Conservation (phyloP, 2,329 filamentous ascomycete genomes). For the Neopestalotiopsis sp. region DNA sequence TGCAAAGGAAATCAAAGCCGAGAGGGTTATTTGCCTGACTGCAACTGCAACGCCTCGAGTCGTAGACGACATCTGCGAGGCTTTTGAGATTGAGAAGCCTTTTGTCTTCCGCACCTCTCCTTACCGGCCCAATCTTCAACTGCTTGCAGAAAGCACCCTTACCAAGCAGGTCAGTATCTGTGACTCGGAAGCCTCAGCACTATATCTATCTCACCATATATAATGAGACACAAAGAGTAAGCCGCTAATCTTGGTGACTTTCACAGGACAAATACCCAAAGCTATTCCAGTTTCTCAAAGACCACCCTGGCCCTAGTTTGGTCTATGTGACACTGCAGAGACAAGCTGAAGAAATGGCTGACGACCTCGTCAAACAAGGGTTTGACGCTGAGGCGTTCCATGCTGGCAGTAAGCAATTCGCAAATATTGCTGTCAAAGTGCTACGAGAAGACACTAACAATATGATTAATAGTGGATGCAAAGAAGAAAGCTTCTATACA, state of each 20-base stretch:
- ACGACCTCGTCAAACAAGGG: constrained; percentile 38
- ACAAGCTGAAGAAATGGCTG: constrained; percentile 52
- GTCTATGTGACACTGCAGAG: constrained; percentile 66
- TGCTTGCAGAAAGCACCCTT: constrained; percentile 52
- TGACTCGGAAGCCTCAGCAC: not conserved
- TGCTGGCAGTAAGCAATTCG: constrained; percentile 42
- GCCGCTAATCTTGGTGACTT: not conserved
- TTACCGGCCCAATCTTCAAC: constrained; percentile 62
- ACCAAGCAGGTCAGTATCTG: constrained; percentile 32
- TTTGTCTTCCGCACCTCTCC: constrained; percentile 64
- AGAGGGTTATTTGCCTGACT: constrained; percentile 64
- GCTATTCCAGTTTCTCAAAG: constrained; percentile 52
- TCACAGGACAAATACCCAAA: constrained; percentile 48
- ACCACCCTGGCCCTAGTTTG: constrained; percentile 59
- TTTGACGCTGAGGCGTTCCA: constrained; percentile 54
- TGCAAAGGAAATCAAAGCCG: constrained; percentile 57
- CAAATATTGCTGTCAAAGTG: not conserved
- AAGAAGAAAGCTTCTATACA: constrained; percentile 51
- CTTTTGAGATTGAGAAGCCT: constrained; percentile 52
- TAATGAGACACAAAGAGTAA: not conserved
- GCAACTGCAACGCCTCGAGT: constrained; percentile 64
- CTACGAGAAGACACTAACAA: not conserved
- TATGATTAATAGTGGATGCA: constrained; percentile 37
- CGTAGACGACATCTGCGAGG: constrained; percentile 57
- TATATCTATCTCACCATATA: not conserved